These are phyloP conservation scores for Bonnemaisonia californica DNA, from an alignment of 31 red algal genomes.

Conservation along the genomic window DNA sequence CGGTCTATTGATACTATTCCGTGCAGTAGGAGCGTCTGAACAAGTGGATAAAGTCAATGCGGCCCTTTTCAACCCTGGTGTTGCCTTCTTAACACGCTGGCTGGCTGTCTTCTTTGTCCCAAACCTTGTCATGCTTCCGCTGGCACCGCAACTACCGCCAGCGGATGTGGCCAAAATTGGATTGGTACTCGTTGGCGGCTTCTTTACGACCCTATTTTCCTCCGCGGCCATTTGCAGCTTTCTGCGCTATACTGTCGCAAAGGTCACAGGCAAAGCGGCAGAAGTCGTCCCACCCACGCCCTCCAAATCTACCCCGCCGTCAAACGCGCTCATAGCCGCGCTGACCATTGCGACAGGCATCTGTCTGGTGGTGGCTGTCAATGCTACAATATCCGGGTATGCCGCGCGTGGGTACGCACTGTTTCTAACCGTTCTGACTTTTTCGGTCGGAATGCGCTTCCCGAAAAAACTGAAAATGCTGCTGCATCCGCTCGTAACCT, in stretches of 20 bases:
- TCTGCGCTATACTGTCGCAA: conserved; percentile 40
- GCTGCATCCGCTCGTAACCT: conserved; percentile 88
- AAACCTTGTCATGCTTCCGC: conserved; percentile 92
- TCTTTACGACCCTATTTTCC: conserved; percentile 72
- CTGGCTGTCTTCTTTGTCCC: conserved; percentile 98
- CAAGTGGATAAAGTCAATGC: conserved; percentile 45
- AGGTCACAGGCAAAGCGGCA: conserved; percentile 29
- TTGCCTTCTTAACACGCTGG: conserved; percentile 84
- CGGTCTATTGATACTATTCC: conserved; percentile 32
- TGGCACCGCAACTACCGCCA: conserved; percentile 60
- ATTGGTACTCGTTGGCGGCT: conserved; percentile 72
- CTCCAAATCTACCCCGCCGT: conserved; percentile 34
- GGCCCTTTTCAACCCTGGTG: conserved; percentile 58
- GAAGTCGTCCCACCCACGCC: background rate
- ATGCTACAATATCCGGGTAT: background rate
- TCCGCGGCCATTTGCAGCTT: conserved; percentile 46
- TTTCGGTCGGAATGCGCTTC: conserved; percentile 78
- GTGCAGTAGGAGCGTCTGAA: conserved; percentile 21
- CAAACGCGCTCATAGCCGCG: conserved; percentile 49
- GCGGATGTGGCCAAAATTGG: conserved; percentile 68
- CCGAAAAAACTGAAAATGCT: conserved; percentile 55
- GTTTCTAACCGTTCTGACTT: conserved; percentile 76
- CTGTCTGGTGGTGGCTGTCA: conserved; percentile 19
- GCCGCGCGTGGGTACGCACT: conserved; percentile 53
- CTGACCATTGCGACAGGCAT: conserved; percentile 21